Evolutionary conservation across 768 basidiomycete species (phyloP).

Genomic region (Auricularia heimuer): DNA sequence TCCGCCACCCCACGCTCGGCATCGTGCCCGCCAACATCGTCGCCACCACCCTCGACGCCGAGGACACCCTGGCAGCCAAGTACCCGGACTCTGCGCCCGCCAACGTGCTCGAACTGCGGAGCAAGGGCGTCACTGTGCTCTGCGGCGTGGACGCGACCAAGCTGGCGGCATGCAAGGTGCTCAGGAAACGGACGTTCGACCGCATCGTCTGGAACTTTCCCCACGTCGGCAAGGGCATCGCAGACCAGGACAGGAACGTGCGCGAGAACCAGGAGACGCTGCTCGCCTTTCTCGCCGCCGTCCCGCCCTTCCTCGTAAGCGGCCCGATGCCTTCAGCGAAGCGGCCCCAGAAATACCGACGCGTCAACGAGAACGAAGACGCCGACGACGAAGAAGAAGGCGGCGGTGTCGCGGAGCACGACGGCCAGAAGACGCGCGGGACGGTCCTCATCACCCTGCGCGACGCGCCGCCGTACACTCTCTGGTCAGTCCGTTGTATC

Average conservation of each 20-base stretch:
- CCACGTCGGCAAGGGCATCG: conserved; percentile 87
- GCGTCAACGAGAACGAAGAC: conserved; percentile 23
- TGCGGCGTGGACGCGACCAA: conserved; percentile 82
- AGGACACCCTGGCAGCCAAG: conserved; percentile 67
- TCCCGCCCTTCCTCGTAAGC: conserved; percentile 43
- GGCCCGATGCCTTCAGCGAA: conserved; percentile 45
- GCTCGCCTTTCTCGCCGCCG: conserved; percentile 72
- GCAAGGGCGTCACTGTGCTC: conserved; percentile 56
- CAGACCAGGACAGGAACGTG: conserved; percentile 90
- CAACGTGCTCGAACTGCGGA: conserved; percentile 46
- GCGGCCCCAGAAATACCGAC: conserved; percentile 3
- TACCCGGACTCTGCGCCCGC: conserved; percentile 60
- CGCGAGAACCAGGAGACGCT: conserved; percentile 78
- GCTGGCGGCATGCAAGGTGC: conserved; percentile 44
- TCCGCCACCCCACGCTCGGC: conserved; percentile 39
- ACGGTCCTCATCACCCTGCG: conserved; percentile 79
- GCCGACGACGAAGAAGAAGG: conserved; percentile 26
- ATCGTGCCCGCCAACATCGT: conserved; percentile 60
- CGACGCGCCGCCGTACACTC: conserved; percentile 77
- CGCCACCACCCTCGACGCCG: conserved; percentile 79
- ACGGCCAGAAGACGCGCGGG: conserved; percentile 37
- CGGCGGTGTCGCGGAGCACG: conserved; percentile 3
- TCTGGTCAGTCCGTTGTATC: conserved; percentile 47
- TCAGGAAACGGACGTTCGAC: conserved; percentile 63
- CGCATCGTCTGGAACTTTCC: conserved; percentile 93